A percentile compares a stretch with the other conserved stretches of the same genome.
Conservation (phyloP, 805 yeast species). For the Torulaspora indica region DNA sequence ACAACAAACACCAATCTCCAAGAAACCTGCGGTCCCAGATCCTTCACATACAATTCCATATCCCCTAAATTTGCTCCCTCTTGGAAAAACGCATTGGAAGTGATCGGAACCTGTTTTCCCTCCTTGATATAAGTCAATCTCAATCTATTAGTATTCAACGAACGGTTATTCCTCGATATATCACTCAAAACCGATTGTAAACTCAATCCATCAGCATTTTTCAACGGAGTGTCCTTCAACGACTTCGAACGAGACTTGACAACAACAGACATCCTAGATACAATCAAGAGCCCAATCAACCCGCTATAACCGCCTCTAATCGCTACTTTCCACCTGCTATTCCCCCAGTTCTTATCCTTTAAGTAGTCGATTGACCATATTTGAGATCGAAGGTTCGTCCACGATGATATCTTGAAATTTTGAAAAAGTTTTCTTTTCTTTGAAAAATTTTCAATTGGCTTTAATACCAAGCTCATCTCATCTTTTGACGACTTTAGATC, state of each 20-base stretch:
- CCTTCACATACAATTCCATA: constrained; percentile 62
- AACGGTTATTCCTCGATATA: constrained; percentile 43
- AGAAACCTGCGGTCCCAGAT: constrained; percentile 85
- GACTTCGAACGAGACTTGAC: constrained; percentile 59
- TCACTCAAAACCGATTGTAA: constrained; percentile 43
- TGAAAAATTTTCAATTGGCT: constrained; percentile 6
- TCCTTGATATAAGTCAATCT: constrained; percentile 46
- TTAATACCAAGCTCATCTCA: constrained; percentile 14
- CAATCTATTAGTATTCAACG: constrained; percentile 47
- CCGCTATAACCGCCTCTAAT: not conserved
- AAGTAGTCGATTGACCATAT: not conserved
- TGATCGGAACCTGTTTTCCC: constrained; percentile 34
- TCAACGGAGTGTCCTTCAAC: constrained; percentile 45
- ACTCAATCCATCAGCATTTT: constrained; percentile 36
- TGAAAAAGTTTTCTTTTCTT: not conserved
- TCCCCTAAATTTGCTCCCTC: constrained; percentile 37
- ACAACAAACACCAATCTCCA: constrained; percentile 88
- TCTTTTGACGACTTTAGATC: constrained; percentile 9
- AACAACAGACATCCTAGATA: constrained; percentile 3
- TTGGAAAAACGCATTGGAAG: constrained; percentile 26
- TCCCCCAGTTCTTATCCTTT: not conserved
- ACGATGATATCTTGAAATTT: not conserved
- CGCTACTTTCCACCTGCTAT: too few species aligned
- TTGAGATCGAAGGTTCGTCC: not conserved
- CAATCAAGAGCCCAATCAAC: not conserved